Evolutionary conservation across 2,329 filamentous ascomycete genomes (phyloP).

Genomic region (Paecilomyces fulvus): DNA sequence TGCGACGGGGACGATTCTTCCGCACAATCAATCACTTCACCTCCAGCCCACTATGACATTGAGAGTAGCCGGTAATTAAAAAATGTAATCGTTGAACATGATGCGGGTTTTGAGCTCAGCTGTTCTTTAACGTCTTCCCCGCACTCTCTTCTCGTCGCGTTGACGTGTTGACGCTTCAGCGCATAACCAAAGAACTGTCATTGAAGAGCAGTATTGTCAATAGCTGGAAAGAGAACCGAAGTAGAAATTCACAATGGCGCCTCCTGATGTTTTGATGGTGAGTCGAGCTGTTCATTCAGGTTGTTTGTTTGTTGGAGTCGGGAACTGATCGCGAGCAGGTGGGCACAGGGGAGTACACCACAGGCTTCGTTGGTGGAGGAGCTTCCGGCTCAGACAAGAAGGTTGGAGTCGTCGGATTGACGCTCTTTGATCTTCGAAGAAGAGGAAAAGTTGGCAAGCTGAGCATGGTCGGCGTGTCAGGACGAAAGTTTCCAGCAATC

Average conservation of each 20-base stretch:
- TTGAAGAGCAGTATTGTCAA: neutral
- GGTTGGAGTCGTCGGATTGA: constrained; percentile 84
- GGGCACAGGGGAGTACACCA: constrained; percentile 94
- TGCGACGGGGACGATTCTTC: neutral
- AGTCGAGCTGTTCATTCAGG: constrained; percentile 13
- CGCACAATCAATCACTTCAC: neutral
- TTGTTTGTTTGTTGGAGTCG: constrained; percentile 7
- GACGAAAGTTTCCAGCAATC: constrained; percentile 84
- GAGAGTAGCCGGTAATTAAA: neutral
- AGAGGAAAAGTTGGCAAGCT: constrained; percentile 80
- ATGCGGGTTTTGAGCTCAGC: neutral
- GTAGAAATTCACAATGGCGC: constrained; percentile 39
- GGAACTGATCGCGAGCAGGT: constrained; percentile 42
- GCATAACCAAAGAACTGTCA: neutral
- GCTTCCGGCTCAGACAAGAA: constrained; percentile 90
- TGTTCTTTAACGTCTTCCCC: neutral
- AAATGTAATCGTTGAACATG: neutral
- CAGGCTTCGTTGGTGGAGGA: constrained; percentile 78
- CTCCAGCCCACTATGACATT: neutral
- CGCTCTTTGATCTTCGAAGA: constrained; percentile 78
- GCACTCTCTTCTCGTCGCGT: neutral
- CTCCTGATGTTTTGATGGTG: constrained; percentile 62
- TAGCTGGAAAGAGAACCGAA: neutral
- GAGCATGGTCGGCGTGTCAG: constrained; percentile 83
- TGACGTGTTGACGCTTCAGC: too few relatives aligned